Conservation (phyloP, 345 rosid genomes). For the Salix viminalis region DNA sequence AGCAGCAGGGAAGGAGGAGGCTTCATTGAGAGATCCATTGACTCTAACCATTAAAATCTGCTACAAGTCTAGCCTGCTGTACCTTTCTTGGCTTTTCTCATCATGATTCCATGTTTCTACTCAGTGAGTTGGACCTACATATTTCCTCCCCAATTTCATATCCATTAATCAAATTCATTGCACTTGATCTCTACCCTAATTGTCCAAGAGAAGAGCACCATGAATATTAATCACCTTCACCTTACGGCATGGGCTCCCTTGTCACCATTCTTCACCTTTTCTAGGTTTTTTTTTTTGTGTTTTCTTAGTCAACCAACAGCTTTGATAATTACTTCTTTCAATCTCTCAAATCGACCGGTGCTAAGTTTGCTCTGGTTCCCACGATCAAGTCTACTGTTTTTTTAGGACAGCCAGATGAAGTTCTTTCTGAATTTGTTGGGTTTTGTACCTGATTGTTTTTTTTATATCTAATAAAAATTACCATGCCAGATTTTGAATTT, state of each 20-base stretch:
- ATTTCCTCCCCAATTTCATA: background rate
- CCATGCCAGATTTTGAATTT: background rate
- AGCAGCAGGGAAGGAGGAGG: too few relatives aligned
- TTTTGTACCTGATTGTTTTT: background rate
- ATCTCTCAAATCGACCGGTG: background rate
- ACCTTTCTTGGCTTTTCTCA: background rate
- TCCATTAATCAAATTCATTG: conserved; percentile 26
- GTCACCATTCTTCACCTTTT: background rate
- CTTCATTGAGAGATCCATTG: conserved; percentile 7
- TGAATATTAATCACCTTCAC: background rate
- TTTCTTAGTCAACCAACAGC: background rate
- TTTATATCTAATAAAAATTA: background rate
- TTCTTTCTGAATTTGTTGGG: background rate
- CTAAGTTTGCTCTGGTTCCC: background rate
- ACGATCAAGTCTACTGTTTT: background rate
- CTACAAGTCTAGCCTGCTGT: too few relatives aligned
- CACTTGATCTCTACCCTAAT: background rate
- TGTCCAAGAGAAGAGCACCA: conserved; percentile 25
- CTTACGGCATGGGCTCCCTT: background rate
- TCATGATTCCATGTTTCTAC: background rate
- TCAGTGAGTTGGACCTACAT: background rate
- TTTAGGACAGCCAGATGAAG: background rate
- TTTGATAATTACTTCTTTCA: background rate
- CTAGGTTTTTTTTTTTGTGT: background rate
- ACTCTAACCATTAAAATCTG: background rate